Base-by-base conservation (phyloP, 768 basidiomycete genomes). In the Neoboletus brunneissimus region DNA sequence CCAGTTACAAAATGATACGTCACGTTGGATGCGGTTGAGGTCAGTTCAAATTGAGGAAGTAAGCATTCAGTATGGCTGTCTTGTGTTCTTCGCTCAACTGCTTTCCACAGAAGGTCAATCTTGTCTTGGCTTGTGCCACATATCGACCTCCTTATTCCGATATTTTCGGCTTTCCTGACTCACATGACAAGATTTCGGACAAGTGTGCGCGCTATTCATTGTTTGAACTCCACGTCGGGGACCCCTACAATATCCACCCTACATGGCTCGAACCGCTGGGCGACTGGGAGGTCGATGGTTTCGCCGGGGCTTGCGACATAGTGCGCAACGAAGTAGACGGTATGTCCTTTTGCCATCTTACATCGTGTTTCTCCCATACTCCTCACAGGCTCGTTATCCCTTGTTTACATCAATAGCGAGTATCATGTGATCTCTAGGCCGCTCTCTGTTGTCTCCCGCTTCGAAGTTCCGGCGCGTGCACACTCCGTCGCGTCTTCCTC, bases 281-380 rank as follows among this genome's bases (percentile, higher is more conserved):
- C 8, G 80, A 83, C 45, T 86, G 85, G 82, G 64, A 76, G 23
- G 66, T 83, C 7, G 77, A 81, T 40, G 81, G 84, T 12, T 74
- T 75, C 15, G 72, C 78, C 0, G 69, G 72, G 48, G 77, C 77
- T 22, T 66, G 79, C 13, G 80, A 78, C 3, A 67, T 87, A 12
- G 70, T 78, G 53, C 66, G 72, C 27, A 71, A 69, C 48, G 79
- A 80, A 53, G 57, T 64, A 12, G 78, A 84, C 43, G 75, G 87
- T 86, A 64, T 46, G 76, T 69, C 27, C 18, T 53, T 40, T 37
- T 27, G 13, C 32, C 22, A 23, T 48, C 35, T 27, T 7, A 47
- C 50, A 45, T 32, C 32, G 40, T 42, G 5, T 51, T 42, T 43
- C 52, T 46, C 59, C 57, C 52, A 62, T 65, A 46, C 49, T 55